Evolutionary conservation across 1,284 basidiomycete species (phyloP).

Genomic region (Neonothopanus nambi): DNA sequence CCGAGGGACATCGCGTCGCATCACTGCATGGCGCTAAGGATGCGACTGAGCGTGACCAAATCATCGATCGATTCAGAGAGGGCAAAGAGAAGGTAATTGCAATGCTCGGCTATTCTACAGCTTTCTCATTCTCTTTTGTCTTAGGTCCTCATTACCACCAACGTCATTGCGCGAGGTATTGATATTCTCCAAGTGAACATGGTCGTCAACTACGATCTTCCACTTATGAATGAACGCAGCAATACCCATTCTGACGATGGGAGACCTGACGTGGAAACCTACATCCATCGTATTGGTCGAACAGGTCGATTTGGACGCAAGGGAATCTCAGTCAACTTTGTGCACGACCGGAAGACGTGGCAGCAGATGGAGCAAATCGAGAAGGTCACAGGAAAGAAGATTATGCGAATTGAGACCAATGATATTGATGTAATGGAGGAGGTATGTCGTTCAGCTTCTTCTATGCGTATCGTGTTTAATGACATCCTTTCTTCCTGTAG

Average conservation of each 20-base stretch:
- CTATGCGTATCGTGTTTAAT: conserved; percentile 4
- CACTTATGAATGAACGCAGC: conserved; percentile 74
- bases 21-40: conserved; percentile 96
- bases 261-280: conserved; percentile 92
- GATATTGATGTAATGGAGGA: conserved; percentile 91
- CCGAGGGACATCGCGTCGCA: conserved; percentile 95
- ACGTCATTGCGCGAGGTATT: conserved; percentile 97
- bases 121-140: background rate
- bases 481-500: conserved; percentile 31
- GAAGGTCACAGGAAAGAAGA: conserved; percentile 71
- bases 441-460: conserved; percentile 39
- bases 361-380: conserved; percentile 86
- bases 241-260: conserved; percentile 44
- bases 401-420: conserved; percentile 79
- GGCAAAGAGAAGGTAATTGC: conserved; percentile 82
- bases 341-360: conserved; percentile 85
- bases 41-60: conserved; percentile 82
- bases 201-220: conserved; percentile 98
- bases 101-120: background rate
- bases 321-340: conserved; percentile 96
- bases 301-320: conserved; percentile 95
- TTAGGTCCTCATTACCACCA: conserved; percentile 89
- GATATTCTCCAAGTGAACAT: conserved; percentile 99
- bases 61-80: conserved; percentile 95
- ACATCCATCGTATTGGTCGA: conserved; percentile 98